Conservation (phyloP, 306 rosid genomes). For the Vicia villosa region DNA sequence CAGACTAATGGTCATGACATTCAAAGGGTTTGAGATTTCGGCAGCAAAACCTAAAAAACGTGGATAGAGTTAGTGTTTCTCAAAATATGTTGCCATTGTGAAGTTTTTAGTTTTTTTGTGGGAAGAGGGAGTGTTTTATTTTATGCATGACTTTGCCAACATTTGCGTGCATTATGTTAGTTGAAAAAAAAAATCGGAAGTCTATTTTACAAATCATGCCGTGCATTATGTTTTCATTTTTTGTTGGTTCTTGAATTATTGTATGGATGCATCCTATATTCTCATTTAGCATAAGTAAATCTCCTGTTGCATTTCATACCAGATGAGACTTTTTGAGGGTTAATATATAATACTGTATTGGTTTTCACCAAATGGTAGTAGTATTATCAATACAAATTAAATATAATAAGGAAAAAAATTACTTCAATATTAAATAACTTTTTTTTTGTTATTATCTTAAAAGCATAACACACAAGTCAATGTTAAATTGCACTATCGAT, state of each 20-base stretch:
- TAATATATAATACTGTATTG: neutral
- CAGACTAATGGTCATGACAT: slow-evolving; percentile 46
- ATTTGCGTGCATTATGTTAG: slow-evolving; percentile 17
- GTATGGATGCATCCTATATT: neutral
- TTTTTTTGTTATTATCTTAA: neutral
- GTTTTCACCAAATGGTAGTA: slow-evolving; percentile 6
- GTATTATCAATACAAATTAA: slow-evolving; percentile 9
- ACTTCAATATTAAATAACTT: neutral
- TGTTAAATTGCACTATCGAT: neutral
- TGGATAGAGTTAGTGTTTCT: slow-evolving; percentile 41
- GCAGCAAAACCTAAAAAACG: slow-evolving; percentile 42
- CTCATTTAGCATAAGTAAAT: slow-evolving; percentile 2
- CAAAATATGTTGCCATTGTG: slow-evolving; percentile 21
- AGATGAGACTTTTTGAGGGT: slow-evolving; percentile 10
- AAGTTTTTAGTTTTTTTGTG: neutral
- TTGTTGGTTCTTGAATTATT: slow-evolving; percentile 14
- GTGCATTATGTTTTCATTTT: slow-evolving; percentile 3
- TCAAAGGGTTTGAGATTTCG: slow-evolving; percentile 53
- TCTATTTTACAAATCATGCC: slow-evolving; percentile 7
- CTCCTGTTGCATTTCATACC: slow-evolving; percentile 8
- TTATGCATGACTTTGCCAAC: neutral
- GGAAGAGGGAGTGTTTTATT: slow-evolving; percentile 22
- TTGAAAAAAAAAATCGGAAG: neutral
- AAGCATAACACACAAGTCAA: neutral
- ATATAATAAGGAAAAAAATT: neutral